Base-by-base conservation (phyloP, 495 filamentous ascomycete genomes). In the Penicillium simplicissimum region DNA sequence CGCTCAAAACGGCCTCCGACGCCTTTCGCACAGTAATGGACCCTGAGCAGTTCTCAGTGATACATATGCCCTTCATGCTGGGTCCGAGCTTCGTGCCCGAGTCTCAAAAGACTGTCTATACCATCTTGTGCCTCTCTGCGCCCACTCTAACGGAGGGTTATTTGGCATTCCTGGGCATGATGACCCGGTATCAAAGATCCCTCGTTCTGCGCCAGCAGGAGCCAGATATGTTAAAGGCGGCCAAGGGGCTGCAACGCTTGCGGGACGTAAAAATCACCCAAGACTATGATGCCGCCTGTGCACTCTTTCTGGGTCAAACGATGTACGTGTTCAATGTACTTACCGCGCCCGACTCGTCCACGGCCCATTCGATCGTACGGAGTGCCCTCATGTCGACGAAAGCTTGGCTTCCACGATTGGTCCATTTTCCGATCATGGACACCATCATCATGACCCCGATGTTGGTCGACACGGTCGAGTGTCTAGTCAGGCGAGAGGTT, bases 311-410 rank as follows among this genome's bases (percentile, higher is more conserved):
- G 14, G 70, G 70, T 5, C 70, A 72, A 58, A 67, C 62, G 1
- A 69, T 72, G 66, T 72, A 71, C 42, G 61, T 72, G 43, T 72
- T 72, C 42, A 69, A 72, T 37, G 59, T 72, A 36, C 63, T 72
- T 52, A 72, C 61, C 8, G 64, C 68, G n/a, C 59, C 63, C 9
- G 66, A 61, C 47, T 69, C 70, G 7, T 61, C 63, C 6, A 65
- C 70, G 2, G 68, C 68, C 38, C 68, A 71, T 47, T 61, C 70
- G 14, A 72, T 72, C 25, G 57, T 72, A 21, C 66, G 66, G 34
- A 71, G 63, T 33, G 54, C 70, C 13, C 68, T 72, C 52, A 63
- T 72, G 40, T 69, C 70, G n/a, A 59, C 66, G 5, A 67, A 70
- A 31, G 52, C 57, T 38, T 76, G 71, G 70, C 54, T 74, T n/a